A percentile compares a stretch with the other conserved stretches of the same genome.
phyloP scores from a whole-genome alignment of 345 rosid genomes.

The Triadica sebifera region DNA sequence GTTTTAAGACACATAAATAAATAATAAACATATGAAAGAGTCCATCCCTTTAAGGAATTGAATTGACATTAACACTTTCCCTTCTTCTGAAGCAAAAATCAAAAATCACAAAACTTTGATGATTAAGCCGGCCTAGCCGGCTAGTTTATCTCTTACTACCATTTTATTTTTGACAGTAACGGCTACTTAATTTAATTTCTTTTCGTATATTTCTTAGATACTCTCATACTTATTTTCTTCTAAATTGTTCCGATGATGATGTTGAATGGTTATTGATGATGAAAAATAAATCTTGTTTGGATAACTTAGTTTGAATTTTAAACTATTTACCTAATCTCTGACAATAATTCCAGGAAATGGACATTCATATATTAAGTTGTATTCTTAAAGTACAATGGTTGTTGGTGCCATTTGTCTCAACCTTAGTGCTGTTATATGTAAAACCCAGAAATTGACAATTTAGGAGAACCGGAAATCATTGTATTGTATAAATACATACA shows the following conservation, averaged over 20 bases:
- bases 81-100: slow-evolving; percentile 60
- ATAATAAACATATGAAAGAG: slow-evolving; percentile 22
- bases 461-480: neutral
- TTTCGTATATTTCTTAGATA: neutral
- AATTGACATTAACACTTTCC: slow-evolving; percentile 55
- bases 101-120: slow-evolving; percentile 3
- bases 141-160: slow-evolving; percentile 16
- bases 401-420: slow-evolving; percentile 19
- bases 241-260: slow-evolving; percentile 18
- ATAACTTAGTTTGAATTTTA: slow-evolving; percentile 17
- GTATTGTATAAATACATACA: too few species aligned
- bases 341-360: neutral
- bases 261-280: neutral
- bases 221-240: neutral
- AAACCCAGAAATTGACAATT: neutral
- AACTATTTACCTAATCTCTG: slow-evolving; percentile 20
- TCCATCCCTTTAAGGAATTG: slow-evolving; percentile 56
- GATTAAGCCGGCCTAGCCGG: slow-evolving; percentile 49
- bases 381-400: slow-evolving; percentile 8
- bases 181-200: neutral
- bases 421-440: neutral
- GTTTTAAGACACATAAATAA: slow-evolving; percentile 11
- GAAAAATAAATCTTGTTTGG: neutral
- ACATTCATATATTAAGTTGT: neutral
- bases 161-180: neutral